Base-by-base conservation (phyloP, 2,329 filamentous ascomycete genomes). In the Botrytis byssoidea region DNA sequence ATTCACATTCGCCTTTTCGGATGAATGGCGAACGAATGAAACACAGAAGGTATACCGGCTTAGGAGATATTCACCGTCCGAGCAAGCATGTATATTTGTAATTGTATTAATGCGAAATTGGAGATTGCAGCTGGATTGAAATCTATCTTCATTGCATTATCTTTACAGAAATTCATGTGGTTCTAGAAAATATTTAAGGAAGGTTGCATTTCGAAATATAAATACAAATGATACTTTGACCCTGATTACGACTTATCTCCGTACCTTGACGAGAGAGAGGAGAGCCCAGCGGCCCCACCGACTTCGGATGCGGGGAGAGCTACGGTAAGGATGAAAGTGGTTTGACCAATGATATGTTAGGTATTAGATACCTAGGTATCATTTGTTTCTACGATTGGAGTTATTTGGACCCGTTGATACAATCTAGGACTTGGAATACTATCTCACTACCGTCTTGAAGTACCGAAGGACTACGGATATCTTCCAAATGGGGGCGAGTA, bases 1-100 rank as follows among this genome's bases (percentile, higher is more conserved):
- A 25, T 70, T 42, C n/a, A 42, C 14, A 40, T 29, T 74, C 67
- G 72, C 48, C 16, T 16, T 71, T 70, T 72, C 73, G 73, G 73
- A 66, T 72, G 63, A 74, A 74, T 66, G 73, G 69, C 48, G 20
- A 64, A 74, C 73, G 73, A 74, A 48, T 25, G 42, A n/a, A n/a
- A 44, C 9, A 32, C 5, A 32, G 68, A 46, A 70, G 20, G 22
- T 35, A 51, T 44, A 60, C 55, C 37, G 40, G 44, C 37, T 42
- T 22, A 22, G 25, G 61, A 64, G 40, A 20, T 42, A 44, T 22
- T 51, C 29, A 67, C 64, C 64, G 29, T n/a, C 32, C 12, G 20
- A 51, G 22, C 22, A 37, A 51, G n/a, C 51, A 55, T 29, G 51
- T 29, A 10, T 57, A 57, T 29, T 57, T 35, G 35, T n/a, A 57